A percentile compares a stretch with the other conserved stretches of the same genome.
phyloP scores from a whole-genome alignment of 306 rosid species.

The Ziziphus jujuba region DNA sequence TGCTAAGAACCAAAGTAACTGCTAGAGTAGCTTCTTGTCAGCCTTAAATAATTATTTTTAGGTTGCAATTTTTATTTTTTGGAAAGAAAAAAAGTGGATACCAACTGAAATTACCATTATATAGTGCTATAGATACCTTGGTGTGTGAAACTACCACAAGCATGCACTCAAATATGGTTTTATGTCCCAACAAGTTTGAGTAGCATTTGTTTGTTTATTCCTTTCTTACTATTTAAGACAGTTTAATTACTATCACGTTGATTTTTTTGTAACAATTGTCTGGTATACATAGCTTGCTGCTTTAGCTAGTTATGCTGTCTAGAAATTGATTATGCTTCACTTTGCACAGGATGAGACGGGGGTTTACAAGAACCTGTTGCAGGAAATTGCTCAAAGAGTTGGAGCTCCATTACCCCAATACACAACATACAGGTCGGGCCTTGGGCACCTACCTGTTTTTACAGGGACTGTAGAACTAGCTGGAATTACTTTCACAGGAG shows the following conservation, averaged over 20 bases:
- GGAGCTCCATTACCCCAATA: constrained; percentile 97
- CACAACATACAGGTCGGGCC: constrained; percentile 89
- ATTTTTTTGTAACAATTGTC: neutral
- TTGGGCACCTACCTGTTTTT: constrained; percentile 94
- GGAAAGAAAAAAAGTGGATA: no score
- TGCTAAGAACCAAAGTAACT: neutral
- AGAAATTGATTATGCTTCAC: constrained; percentile 24
- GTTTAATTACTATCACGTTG: neutral
- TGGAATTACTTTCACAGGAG: constrained; percentile 90
- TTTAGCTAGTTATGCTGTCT: constrained; percentile 8
- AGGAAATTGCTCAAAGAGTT: constrained; percentile 97
- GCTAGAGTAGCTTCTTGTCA: neutral
- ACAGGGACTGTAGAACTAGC: constrained; percentile 96
- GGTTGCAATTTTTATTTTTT: no score
- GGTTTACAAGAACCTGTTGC: constrained; percentile 94
- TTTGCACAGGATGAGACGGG: constrained; percentile 88
- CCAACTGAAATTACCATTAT: neutral
- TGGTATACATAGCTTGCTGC: neutral
- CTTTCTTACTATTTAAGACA: neutral
- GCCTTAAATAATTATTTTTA: no score
- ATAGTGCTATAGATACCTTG: neutral
- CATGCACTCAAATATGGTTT: neutral
- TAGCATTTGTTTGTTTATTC: neutral
- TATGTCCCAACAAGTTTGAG: neutral
- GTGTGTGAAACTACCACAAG: neutral